Base-by-base conservation (phyloP, 2,329 filamentous ascomycete genomes). In the Furcasterigmium furcatum region DNA sequence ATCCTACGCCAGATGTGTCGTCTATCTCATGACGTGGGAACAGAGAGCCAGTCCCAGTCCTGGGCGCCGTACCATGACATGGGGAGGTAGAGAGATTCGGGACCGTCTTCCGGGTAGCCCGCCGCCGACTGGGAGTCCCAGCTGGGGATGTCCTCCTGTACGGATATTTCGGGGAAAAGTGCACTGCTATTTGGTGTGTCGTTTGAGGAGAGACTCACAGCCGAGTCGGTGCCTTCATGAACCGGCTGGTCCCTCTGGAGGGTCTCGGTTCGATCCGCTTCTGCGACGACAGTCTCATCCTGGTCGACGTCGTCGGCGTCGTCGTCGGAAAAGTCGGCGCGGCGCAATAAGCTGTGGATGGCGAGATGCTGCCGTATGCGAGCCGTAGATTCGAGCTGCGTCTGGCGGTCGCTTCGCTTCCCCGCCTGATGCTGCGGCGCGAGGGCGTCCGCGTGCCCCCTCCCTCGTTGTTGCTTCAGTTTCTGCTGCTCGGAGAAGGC, bases 281-380 rank as follows among this genome's bases (percentile, higher is more conserved):
- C 44, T 18, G 16, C 18, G 34, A 16, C 29, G 14, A 18, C 32
- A 4, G 34, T 22, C 38, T 38, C 10, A 21, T 41, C 19, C n/a
- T 35, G 41, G 14, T 51, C 46, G n/a, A 42, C 43, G 43, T 55
- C 53, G 19, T 58, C 53, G 12, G 56, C 59, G 12, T 56, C 55
- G 3, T 46, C 51, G 24, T 60, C 54, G 13, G 51, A 55, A 43
- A 62, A 60, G 9, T 52, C 49, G 8, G 53, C 57, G 29, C 54
- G 55, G 3, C 55, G 48, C 8, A 63, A 48, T 4, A 62, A 51
- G 30, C 60, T 63, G 39, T 63, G 60, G 9, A 62, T 54, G 3
- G 58, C 58, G 20, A 63, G 49, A 25, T 53, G 42, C 41, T 58
- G 48, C 22, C 55, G 45, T 9, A 49, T 49, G 10, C 48, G 50